phyloP scores from a whole-genome alignment of 495 filamentous ascomycete species.

The Tetracladium setigerum region DNA sequence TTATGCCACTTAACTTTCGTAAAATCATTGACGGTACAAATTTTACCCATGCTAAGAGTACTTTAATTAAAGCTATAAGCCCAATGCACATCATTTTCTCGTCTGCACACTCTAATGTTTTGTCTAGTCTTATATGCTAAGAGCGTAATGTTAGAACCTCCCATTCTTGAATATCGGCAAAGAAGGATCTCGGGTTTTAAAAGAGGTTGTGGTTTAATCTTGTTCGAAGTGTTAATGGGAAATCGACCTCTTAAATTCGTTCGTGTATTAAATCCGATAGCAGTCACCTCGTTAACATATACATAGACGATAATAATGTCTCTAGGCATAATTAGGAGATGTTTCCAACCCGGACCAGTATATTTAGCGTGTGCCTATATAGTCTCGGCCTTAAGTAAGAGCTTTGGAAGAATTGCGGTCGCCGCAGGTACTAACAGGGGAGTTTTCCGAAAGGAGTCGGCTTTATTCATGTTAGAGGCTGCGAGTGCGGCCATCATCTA shows the following conservation, averaged over 20 bases:
- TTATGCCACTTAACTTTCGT: slow-evolving; percentile 1
- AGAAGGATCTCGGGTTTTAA: not conserved
- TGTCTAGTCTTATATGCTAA: not conserved
- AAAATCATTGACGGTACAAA: not conserved
- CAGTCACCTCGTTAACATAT: slow-evolving; percentile 3
- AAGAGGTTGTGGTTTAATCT: slow-evolving; percentile 1
- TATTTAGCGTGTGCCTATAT: slow-evolving; percentile 2
- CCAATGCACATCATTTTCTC: slow-evolving; percentile 1
- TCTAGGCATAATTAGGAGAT: slow-evolving; percentile 3
- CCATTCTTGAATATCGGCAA: not conserved
- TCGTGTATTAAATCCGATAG: slow-evolving; percentile 3
- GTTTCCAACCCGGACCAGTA: slow-evolving; percentile 3
- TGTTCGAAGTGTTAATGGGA: slow-evolving; percentile 2
- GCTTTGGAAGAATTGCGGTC: slow-evolving; percentile 4
- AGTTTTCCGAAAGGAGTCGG: not conserved
- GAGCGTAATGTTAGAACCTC: not conserved
- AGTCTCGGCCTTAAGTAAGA: slow-evolving; percentile 1
- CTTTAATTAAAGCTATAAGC: slow-evolving; percentile 2
- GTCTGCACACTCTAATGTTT: slow-evolving; percentile 1
- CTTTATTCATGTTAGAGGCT: slow-evolving; percentile 1
- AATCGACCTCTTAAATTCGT: slow-evolving; percentile 5
- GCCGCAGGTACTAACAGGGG: not conserved
- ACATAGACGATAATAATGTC: not conserved
- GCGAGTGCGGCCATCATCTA: slow-evolving; percentile 2
- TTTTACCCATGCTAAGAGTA: slow-evolving; percentile 1